Conservation (phyloP, 768 basidiomycete genomes). For the Psilocybe cubensis region DNA sequence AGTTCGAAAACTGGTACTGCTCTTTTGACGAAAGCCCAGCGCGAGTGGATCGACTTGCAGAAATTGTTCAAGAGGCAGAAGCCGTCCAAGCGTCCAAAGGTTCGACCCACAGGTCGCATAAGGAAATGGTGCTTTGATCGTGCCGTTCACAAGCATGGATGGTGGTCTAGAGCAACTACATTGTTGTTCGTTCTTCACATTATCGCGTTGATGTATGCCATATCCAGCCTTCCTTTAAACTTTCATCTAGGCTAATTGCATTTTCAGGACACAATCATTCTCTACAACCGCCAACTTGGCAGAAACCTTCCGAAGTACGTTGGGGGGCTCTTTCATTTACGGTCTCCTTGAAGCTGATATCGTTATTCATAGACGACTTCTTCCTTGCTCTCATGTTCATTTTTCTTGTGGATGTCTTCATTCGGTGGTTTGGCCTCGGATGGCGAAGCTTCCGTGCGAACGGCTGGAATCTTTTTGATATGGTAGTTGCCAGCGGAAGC, state of each 20-base stretch:
- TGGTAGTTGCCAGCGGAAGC: slow-evolving; percentile 79
- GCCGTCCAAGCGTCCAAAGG: slow-evolving; percentile 81
- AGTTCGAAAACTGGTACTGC: slow-evolving; percentile 85
- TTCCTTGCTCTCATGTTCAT: slow-evolving; percentile 75
- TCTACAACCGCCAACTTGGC: slow-evolving; percentile 44
- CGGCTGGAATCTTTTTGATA: slow-evolving; percentile 94
- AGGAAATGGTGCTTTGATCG: slow-evolving; percentile 91
- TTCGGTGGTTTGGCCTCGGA: slow-evolving; percentile 86
- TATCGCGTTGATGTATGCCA: slow-evolving; percentile 74
- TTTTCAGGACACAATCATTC: slow-evolving; percentile 79
- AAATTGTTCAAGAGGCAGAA: slow-evolving; percentile 86
- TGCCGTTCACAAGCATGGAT: slow-evolving; percentile 90
- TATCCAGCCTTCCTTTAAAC: background rate
- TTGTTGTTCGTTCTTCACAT: slow-evolving; percentile 82
- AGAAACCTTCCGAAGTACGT: slow-evolving; percentile 65
- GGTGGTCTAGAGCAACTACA: slow-evolving; percentile 87
- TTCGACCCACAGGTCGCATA: slow-evolving; percentile 53
- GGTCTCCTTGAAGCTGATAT: background rate
- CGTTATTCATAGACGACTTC: slow-evolving; percentile 59
- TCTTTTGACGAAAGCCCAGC: slow-evolving; percentile 82
- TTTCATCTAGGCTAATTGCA: slow-evolving; percentile 3
- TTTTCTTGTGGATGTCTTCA: slow-evolving; percentile 75
- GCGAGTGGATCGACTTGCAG: slow-evolving; percentile 93
- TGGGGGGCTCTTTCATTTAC: background rate
- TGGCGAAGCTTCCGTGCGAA: slow-evolving; percentile 84